phyloP scores from a whole-genome alignment of 1,284 basidiomycete genomes.

The Cutaneotrichosporon sp. region DNA sequence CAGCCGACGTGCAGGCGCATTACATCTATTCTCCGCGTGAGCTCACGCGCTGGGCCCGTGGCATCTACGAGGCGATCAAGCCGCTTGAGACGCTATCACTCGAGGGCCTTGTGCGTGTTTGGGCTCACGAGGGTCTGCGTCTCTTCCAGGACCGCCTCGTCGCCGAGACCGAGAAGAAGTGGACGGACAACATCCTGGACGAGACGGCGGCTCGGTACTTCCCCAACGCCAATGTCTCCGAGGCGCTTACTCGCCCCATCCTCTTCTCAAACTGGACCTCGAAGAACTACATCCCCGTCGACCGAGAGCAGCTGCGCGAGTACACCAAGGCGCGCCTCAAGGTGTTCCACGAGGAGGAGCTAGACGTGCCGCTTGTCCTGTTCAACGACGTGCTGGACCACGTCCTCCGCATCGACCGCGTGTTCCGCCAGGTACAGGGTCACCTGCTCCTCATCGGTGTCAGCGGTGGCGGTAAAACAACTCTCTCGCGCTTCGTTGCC shows the following conservation, averaged over 20 bases:
- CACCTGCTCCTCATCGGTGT: slow-evolving; percentile 96
- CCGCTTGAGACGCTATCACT: slow-evolving; percentile 86
- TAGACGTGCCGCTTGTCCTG: slow-evolving; percentile 96
- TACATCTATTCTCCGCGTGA: slow-evolving; percentile 99
- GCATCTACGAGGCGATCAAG: slow-evolving; percentile 93
- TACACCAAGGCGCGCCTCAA: slow-evolving; percentile 94
- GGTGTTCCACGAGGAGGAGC: slow-evolving; percentile 95
- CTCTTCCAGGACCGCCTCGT: slow-evolving; percentile 98
- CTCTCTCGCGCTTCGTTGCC: slow-evolving; percentile 94
- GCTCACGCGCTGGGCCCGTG: slow-evolving; percentile 95
- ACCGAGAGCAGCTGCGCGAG: slow-evolving; percentile 86
- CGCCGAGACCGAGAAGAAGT: slow-evolving; percentile 80
- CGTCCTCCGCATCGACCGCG: slow-evolving; percentile 93
- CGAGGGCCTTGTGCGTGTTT: slow-evolving; percentile 92
- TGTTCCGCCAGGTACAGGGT: slow-evolving; percentile 97
- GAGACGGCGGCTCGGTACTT: slow-evolving; percentile 81
- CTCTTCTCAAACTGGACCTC: slow-evolving; percentile 99
- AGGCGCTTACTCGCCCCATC: slow-evolving; percentile 83
- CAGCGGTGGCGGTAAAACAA: slow-evolving; percentile 98
- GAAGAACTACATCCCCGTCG: slow-evolving; percentile 93
- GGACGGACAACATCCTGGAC: slow-evolving; percentile 95
- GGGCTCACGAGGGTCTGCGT: slow-evolving; percentile 97
- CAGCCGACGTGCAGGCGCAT: slow-evolving; percentile 93
- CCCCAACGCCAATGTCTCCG: slow-evolving; percentile 81
- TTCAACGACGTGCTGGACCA: slow-evolving; percentile 99